Evolutionary conservation across 2,329 filamentous ascomycete genomes (phyloP).

Genomic region (Colletotrichum sansevieriae): DNA sequence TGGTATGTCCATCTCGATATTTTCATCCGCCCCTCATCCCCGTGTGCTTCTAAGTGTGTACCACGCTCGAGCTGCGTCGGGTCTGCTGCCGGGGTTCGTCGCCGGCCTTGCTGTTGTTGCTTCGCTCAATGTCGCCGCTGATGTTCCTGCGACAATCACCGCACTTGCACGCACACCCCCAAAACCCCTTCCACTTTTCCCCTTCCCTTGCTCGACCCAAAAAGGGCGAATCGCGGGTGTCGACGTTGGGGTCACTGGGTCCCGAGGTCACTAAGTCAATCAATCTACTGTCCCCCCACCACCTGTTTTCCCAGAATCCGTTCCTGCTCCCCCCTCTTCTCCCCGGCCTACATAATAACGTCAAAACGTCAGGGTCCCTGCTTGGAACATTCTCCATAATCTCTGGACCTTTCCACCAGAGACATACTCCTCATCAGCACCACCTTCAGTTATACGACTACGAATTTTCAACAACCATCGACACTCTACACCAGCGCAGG

Average conservation of each 20-base stretch:
- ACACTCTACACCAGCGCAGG: conserved; percentile 5
- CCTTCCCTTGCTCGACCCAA: conserved; percentile 39
- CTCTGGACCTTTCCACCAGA: conserved; percentile 10
- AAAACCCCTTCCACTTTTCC: conserved; percentile 34
- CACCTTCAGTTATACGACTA: not conserved
- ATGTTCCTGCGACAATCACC: conserved; percentile 32
- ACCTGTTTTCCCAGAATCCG: conserved; percentile 37
- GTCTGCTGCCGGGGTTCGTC: conserved; percentile 2
- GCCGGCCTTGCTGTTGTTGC: not conserved
- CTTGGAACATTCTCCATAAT: conserved; percentile 27
- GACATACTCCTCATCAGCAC: conserved; percentile 14
- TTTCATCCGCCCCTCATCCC: conserved; percentile 15
- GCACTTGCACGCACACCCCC: conserved; percentile 26
- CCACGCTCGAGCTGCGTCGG: not conserved
- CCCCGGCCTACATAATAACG: conserved; percentile 35
- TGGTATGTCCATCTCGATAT: conserved; percentile 41
- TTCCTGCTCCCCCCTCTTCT: conserved; percentile 31
- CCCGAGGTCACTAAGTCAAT: conserved; percentile 39
- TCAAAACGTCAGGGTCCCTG: conserved; percentile 34
- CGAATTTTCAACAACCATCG: not conserved
- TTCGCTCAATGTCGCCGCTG: not conserved
- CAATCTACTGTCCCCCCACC: conserved; percentile 41
- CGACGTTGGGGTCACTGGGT: conserved; percentile 41
- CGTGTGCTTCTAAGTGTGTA: not conserved
- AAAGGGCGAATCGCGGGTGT: conserved; percentile 42